Evolutionary conservation across 2,329 filamentous ascomycete species (phyloP).

Genomic region (Aureobasidium melanogenum): DNA sequence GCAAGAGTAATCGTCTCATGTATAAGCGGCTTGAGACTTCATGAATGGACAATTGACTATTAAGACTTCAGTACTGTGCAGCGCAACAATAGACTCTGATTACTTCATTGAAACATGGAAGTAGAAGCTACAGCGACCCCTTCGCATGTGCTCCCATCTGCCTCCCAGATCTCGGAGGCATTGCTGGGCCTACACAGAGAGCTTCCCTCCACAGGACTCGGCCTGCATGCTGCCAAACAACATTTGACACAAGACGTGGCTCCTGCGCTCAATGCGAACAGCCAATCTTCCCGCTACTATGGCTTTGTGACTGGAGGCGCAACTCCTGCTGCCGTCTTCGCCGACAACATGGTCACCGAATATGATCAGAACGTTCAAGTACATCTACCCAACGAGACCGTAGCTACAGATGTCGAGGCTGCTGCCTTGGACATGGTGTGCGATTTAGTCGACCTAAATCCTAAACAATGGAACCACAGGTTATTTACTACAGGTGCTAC

Average conservation of each 20-base stretch:
- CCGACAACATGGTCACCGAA: constrained; percentile 73
- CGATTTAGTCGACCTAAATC: constrained; percentile 54
- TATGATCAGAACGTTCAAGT: constrained; percentile 80
- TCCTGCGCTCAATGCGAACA: constrained; percentile 57
- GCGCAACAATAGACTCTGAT: not conserved
- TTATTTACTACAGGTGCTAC: constrained; percentile 73
- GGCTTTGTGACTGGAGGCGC: constrained; percentile 81
- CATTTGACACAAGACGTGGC: constrained; percentile 40
- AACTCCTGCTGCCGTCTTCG: constrained; percentile 69
- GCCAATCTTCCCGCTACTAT: constrained; percentile 63
- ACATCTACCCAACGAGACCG: constrained; percentile 66
- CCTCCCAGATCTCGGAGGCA: constrained; percentile 22
- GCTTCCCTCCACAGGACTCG: constrained; percentile 34
- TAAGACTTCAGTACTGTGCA: not conserved
- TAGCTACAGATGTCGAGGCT: constrained; percentile 69
- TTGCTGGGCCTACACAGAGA: constrained; percentile 27
- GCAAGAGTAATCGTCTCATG: too few relatives aligned
- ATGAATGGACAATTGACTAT: too few relatives aligned
- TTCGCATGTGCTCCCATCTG: constrained; percentile 27
- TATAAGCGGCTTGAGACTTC: too few relatives aligned
- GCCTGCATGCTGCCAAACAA: constrained; percentile 31
- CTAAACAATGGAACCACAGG: constrained; percentile 55
- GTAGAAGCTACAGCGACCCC: not conserved
- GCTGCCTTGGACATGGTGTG: constrained; percentile 60
- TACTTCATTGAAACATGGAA: not conserved